Percentiles rank a stretch among this genome's conserved stretches.
Evolutionary conservation across 2,329 filamentous ascomycete genomes (phyloP).

Genomic region (Chaetothyriales sp.): DNA sequence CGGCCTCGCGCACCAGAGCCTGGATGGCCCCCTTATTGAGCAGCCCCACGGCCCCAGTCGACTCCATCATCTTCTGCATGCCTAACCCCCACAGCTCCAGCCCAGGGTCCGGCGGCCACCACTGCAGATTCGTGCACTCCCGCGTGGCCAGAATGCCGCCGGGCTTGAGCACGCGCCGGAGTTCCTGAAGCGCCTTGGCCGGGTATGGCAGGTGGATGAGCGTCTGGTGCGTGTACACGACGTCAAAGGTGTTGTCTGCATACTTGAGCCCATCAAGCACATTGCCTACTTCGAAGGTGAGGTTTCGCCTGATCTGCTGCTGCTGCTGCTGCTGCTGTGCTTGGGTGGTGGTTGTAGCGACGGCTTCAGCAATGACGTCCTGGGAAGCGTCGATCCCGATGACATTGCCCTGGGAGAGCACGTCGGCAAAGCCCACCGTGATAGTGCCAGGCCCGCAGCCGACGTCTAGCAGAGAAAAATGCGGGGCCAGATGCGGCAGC

Average conservation of each 20-base stretch:
- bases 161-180: slow-evolving; percentile 26
- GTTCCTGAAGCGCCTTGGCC: slow-evolving; percentile 7
- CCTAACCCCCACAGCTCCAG: slow-evolving; percentile 21
- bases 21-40: slow-evolving; percentile 19
- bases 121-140: slow-evolving; percentile 18
- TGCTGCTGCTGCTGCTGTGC: slow-evolving; percentile 12
- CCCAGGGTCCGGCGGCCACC: slow-evolving; percentile 20
- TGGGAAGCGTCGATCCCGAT: slow-evolving; percentile 27
- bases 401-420: slow-evolving; percentile 27
- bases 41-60: slow-evolving; percentile 14
- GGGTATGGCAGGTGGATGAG: slow-evolving; percentile 27
- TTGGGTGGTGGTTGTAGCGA: slow-evolving; percentile 13
- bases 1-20: slow-evolving; percentile 20
- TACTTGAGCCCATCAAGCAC: slow-evolving; percentile 27
- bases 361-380: slow-evolving; percentile 22
- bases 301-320: slow-evolving; percentile 9
- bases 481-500: slow-evolving; percentile 22
- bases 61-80: slow-evolving; percentile 16
- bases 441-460: slow-evolving; percentile 38
- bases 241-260: slow-evolving; percentile 27
- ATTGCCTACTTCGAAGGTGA: slow-evolving; percentile 23
- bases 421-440: slow-evolving; percentile 28
- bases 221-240: slow-evolving; percentile 31
- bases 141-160: slow-evolving; percentile 29
- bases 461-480: slow-evolving; percentile 28